Evolutionary conservation across 1,284 basidiomycete species (phyloP).

Genomic region (Naganishia albida): DNA sequence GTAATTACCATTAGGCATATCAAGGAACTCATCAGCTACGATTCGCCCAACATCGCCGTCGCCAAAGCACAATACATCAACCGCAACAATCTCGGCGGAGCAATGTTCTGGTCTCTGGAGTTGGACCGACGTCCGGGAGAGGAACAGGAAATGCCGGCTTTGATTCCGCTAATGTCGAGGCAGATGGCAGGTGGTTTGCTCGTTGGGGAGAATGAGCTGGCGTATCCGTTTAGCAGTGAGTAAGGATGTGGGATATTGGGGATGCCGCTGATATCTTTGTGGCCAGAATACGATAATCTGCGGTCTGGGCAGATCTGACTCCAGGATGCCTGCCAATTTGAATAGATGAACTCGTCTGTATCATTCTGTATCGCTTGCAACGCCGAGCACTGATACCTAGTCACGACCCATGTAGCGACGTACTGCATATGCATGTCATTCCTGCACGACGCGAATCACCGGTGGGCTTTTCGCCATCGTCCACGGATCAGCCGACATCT

Average conservation of each 20-base stretch:
- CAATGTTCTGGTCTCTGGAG: conserved; percentile 72
- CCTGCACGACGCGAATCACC: neutral
- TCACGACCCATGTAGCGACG: too few relatives aligned
- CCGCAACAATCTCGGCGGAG: conserved; percentile 66
- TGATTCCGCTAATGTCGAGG: conserved; percentile 42
- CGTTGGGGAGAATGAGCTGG: conserved; percentile 45
- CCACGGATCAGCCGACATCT: too few relatives aligned
- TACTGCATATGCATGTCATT: too few relatives aligned
- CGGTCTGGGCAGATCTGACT: conserved; percentile 2
- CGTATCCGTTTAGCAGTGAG: conserved; percentile 49
- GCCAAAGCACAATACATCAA: conserved; percentile 76
- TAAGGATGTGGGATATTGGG: neutral
- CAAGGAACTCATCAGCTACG: conserved; percentile 66
- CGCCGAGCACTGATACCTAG: too few relatives aligned
- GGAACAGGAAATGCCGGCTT: conserved; percentile 34
- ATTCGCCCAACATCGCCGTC: conserved; percentile 70
- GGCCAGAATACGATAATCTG: conserved; percentile 44
- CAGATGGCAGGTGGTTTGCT: conserved; percentile 44
- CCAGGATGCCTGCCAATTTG: too few relatives aligned
- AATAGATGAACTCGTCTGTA: too few relatives aligned
- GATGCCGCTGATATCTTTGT: neutral
- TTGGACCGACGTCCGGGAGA: conserved; percentile 36
- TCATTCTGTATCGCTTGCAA: too few relatives aligned
- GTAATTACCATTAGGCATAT: neutral
- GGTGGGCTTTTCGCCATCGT: neutral